Evolutionary conservation across 176 grass and related monocot species (phyloP).

Genomic region (Melocanna baccifera): DNA sequence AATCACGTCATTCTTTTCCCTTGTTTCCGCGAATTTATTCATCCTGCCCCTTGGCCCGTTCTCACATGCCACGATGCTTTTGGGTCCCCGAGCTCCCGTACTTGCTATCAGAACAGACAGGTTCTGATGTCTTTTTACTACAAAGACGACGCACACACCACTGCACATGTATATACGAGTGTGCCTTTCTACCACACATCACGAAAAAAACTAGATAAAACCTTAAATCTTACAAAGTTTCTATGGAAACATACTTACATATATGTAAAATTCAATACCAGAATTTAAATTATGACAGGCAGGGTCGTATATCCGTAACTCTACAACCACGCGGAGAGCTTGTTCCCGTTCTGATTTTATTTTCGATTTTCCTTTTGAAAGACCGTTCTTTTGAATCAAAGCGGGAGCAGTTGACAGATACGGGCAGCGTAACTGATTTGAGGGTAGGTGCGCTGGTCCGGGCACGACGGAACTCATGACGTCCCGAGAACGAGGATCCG

Average conservation of each 20-base stretch:
- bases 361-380: neutral
- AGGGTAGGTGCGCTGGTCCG: neutral
- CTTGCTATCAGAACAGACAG: neutral
- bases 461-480: neutral
- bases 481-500: neutral
- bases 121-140: no score
- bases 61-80: neutral
- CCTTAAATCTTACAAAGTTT: no score
- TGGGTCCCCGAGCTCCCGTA: conserved; percentile 18
- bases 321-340: fast-evolving
- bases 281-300: no score
- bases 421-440: neutral
- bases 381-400: neutral
- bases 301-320: no score
- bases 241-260: no score
- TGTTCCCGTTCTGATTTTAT: neutral
- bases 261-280: no score
- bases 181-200: no score
- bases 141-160: no score
- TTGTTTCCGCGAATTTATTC: conserved; percentile 30
- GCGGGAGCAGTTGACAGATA: neutral
- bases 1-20: neutral
- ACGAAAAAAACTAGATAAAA: no score
- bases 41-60: neutral
- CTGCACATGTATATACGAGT: no score